These are phyloP conservation scores for Neonectria hederae DNA, from an alignment of 2,329 filamentous ascomycete species.

Conservation along the genomic window DNA sequence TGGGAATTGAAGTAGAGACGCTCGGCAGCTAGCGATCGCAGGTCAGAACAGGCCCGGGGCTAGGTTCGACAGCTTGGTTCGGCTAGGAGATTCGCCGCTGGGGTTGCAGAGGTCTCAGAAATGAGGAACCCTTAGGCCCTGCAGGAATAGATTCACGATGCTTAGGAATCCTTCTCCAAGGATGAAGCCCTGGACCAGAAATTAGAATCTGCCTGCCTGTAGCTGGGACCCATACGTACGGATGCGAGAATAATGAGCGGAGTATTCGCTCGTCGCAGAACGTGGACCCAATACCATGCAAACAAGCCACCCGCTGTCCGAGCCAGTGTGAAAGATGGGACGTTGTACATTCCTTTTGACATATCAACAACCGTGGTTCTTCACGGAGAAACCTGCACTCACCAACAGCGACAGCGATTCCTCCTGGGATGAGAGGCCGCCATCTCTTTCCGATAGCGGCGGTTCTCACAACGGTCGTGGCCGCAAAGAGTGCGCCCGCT, in stretches of 20 bases:
- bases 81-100: not conserved
- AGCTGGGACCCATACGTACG: slow-evolving; percentile 51
- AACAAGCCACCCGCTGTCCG: slow-evolving; percentile 80
- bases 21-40: slow-evolving; percentile 2
- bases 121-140: slow-evolving; percentile 80
- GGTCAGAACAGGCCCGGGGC: not conserved
- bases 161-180: slow-evolving; percentile 91
- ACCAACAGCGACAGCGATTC: slow-evolving; percentile 95
- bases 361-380: slow-evolving; percentile 22
- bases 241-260: slow-evolving; percentile 88
- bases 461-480: slow-evolving; percentile 77
- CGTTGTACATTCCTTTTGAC: slow-evolving; percentile 88
- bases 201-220: slow-evolving; percentile 17
- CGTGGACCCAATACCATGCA: slow-evolving; percentile 79
- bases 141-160: slow-evolving; percentile 86
- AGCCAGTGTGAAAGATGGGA: slow-evolving; percentile 93
- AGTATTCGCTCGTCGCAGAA: slow-evolving; percentile 67
- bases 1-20: slow-evolving; percentile 59
- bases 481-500: slow-evolving; percentile 77
- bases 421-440: slow-evolving; percentile 84
- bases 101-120: slow-evolving; percentile 52
- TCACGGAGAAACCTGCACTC: slow-evolving; percentile 34
- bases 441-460: slow-evolving; percentile 65
- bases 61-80: not conserved
- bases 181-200: slow-evolving; percentile 74